phyloP scores from a whole-genome alignment of 1,139 yeast genomes.

The Candida tropicalis region DNA sequence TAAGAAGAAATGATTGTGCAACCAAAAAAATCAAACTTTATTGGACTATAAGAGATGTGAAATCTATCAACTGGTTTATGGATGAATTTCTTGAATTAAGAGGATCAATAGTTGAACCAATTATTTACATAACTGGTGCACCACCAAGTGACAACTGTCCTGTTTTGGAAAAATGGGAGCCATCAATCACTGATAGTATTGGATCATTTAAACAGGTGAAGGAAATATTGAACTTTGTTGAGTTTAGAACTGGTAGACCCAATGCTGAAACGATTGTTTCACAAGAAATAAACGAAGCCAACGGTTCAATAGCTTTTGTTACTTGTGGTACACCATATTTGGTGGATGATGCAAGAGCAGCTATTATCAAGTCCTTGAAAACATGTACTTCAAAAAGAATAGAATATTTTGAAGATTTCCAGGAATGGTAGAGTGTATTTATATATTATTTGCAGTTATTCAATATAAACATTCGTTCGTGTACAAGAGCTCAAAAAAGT shows the following conservation, averaged over 20 bases:
- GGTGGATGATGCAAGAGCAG: slow-evolving; percentile 41
- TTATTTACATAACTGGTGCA: slow-evolving; percentile 33
- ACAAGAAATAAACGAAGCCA: slow-evolving; percentile 31
- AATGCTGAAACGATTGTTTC: slow-evolving; percentile 29
- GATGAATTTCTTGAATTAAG: slow-evolving; percentile 28
- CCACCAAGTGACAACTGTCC: neutral
- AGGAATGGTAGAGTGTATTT: slow-evolving; percentile 16
- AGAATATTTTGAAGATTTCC: slow-evolving; percentile 25
- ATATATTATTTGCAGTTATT: neutral
- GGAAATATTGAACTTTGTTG: slow-evolving; percentile 26
- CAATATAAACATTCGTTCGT: neutral
- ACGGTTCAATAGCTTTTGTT: slow-evolving; percentile 39
- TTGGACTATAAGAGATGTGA: slow-evolving; percentile 52
- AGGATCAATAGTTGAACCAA: slow-evolving; percentile 34
- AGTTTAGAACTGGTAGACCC: slow-evolving; percentile 46
- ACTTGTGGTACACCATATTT: slow-evolving; percentile 41
- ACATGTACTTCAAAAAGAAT: slow-evolving; percentile 21
- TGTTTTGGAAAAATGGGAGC: neutral
- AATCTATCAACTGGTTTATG: slow-evolving; percentile 33
- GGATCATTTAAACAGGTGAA: slow-evolving; percentile 6
- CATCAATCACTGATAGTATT: neutral
- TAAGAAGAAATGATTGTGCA: slow-evolving; percentile 11
- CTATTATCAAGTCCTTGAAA: slow-evolving; percentile 17
- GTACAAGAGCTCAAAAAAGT: neutral
- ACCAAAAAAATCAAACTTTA: slow-evolving; percentile 36